Evolutionary conservation across 2,329 filamentous ascomycete genomes (phyloP).

Genomic region (Taxawa tesnikishii): DNA sequence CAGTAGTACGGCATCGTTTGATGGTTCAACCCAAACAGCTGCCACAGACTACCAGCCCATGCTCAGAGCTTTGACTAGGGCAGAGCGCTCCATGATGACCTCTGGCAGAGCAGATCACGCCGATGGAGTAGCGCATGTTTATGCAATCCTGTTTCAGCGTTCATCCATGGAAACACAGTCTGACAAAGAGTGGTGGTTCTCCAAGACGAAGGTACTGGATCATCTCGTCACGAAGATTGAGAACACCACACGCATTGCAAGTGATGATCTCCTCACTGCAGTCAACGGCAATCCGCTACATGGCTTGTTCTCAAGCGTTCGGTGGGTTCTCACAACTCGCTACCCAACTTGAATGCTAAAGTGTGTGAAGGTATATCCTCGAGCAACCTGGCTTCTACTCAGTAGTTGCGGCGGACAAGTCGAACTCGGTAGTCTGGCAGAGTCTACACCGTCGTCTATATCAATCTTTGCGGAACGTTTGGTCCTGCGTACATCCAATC

Average conservation of each 20-base stretch:
- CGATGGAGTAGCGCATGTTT: conserved; percentile 73
- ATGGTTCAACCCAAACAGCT: neutral
- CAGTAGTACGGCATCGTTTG: conserved; percentile 10
- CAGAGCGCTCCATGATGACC: conserved; percentile 45
- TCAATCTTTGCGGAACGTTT: conserved; percentile 54
- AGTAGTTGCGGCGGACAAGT: conserved; percentile 1
- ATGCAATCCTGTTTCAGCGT: conserved; percentile 51
- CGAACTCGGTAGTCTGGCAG: neutral
- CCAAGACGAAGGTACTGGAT: conserved; percentile 40
- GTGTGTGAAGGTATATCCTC: conserved; percentile 32
- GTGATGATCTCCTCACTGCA: conserved; percentile 52
- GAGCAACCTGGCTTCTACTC: conserved; percentile 17
- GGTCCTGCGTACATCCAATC: conserved; percentile 61
- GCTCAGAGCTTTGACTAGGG: conserved; percentile 13
- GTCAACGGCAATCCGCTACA: conserved; percentile 34
- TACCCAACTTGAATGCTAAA: neutral
- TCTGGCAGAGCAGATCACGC: conserved; percentile 85
- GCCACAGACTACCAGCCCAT: neutral
- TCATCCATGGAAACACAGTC: neutral
- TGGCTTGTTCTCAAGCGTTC: conserved; percentile 20
- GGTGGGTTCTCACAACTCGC: conserved; percentile 9
- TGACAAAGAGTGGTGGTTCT: conserved; percentile 18
- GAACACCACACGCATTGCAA: conserved; percentile 49
- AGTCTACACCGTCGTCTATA: conserved; percentile 4
- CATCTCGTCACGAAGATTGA: conserved; percentile 51